phyloP scores from a whole-genome alignment of 768 basidiomycete species.

The Floccularia luteovirens region DNA sequence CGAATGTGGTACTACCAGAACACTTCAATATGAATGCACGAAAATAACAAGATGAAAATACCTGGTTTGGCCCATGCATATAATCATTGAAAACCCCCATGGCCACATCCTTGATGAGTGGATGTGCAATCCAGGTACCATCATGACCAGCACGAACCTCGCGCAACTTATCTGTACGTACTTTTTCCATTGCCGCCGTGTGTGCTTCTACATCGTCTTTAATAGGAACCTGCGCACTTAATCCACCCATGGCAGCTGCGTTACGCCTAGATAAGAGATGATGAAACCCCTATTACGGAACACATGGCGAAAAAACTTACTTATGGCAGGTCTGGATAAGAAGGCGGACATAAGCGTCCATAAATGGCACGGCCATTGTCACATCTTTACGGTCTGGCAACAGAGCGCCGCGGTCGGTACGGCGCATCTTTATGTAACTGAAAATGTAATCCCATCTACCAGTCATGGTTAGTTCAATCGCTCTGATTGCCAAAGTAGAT shows the following conservation, averaged over 20 bases:
- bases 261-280: conserved; percentile 55
- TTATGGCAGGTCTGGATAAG: conserved; percentile 98
- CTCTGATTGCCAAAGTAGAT: conserved; percentile 7
- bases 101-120: conserved; percentile 88
- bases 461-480: background rate
- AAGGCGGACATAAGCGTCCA: conserved; percentile 93
- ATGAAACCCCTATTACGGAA: background rate
- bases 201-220: conserved; percentile 91
- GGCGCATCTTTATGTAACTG: conserved; percentile 96
- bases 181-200: conserved; percentile 90
- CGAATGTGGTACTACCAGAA: conserved; percentile 75
- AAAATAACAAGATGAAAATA: conserved; percentile 14
- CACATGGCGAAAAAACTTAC: conserved; percentile 30
- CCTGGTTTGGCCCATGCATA: conserved; percentile 97
- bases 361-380: conserved; percentile 97
- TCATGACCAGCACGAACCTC: conserved; percentile 98
- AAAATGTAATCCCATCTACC: conserved; percentile 94
- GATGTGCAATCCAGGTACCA: conserved; percentile 99
- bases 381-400: conserved; percentile 96
- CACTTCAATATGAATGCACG: background rate
- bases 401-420: conserved; percentile 83
- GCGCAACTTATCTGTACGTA: conserved; percentile 88
- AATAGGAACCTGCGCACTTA: conserved; percentile 99
- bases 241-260: conserved; percentile 99
- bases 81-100: conserved; percentile 85